Base-by-base conservation (phyloP, 2,329 filamentous ascomycete genomes). In the Penicillium glabrum region DNA sequence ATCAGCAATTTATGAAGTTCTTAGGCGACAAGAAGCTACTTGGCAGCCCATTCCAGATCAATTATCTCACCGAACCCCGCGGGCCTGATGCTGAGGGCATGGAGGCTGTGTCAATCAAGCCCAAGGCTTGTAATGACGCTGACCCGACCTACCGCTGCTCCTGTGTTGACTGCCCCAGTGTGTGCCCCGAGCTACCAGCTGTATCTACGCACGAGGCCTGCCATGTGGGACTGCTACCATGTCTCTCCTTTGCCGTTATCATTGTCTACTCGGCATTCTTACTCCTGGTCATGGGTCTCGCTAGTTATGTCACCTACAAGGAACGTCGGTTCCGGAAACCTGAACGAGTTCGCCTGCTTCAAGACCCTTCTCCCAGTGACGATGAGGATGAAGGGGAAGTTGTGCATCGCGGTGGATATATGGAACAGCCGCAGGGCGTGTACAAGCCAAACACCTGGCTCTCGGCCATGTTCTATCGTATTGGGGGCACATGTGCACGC, bases 1-100 rank as follows among this genome's bases (percentile, higher is more conserved):
- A 93, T 73, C 86, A 86, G 0, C 85, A 89, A 43, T 89, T 99
- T 65, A 79, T 99, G 64, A 93, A 93, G 69, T 99, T 98, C 67
- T 77, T 99, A 33, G 95, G 95, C 16, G 88, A 96, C 73, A 93
- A 96, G 80, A 96, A 96, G 73, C 83, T 93, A 23, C 68, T 86
- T 31, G 96, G 96, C 4, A 98, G 93, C 55, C 95, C 95, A 0
- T 99, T 99, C 75, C 95, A 99, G 79, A 97, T 99, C 78, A 96
- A 99, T 79, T 99, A 95, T 67, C 64, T 67, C 46, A 77, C 93
- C 85, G 10, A 79, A 75, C 62, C 84, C 74, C 58, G 79, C 74
- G 73, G 83, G 8, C 85, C 87, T 61, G 73, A 81, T 11, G 85
- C 90, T 48, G 82, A 85, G 0, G 81, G 79, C n/a, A 96, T 98